Base-by-base conservation (phyloP, 1,284 basidiomycete genomes). In the Irpex rosettiformis region DNA sequence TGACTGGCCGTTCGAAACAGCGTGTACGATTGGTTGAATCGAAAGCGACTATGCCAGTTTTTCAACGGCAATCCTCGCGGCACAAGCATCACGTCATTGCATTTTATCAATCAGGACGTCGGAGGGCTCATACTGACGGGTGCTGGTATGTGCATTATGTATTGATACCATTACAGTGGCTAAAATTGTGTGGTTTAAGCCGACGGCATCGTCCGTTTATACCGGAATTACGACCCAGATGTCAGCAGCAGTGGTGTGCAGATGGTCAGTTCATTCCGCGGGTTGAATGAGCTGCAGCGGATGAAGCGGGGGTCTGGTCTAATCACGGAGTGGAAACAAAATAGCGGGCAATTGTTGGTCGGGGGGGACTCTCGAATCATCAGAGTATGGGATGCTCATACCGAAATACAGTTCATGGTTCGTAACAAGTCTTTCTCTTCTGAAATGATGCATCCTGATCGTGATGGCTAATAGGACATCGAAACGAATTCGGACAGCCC, bases 51-150 rank as follows among this genome's bases (percentile, higher is more conserved):
- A 57, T 89, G 88, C 62, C 80, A 86, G 52, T 99, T 98, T 74
- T 89, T 84, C 67, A 98, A 98, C 65, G 94, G 93, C 48, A 96
- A 96, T 70, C 84, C 90, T 0, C 77, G 77, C 56, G 89, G 90
- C 42, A 92, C 89, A 7, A 88, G 84, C 60, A 93, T 98, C 62
- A 97, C 96, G 0, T 88, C 91, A 1, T 75, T 98, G n/a, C 83
- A 93, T 57, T 89, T 98, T 69, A 93, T 99, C 73, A 98, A 99
- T 71, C 94, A 99, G 73, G 95, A 97, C 61, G 91, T 94, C 10
- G 91, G 94, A 21, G 94, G 94, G 1, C 85, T 98, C 60, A 87
- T 99, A 61, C 76, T 99, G 57, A 89, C 93, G 43, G 94, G 88
- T 6, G 90, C 95, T 56, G 87, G 94, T 94, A 69, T 65, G 84